Evolutionary conservation across 345 rosid genomes (phyloP).

Genomic region (Eucalyptus brandiana): DNA sequence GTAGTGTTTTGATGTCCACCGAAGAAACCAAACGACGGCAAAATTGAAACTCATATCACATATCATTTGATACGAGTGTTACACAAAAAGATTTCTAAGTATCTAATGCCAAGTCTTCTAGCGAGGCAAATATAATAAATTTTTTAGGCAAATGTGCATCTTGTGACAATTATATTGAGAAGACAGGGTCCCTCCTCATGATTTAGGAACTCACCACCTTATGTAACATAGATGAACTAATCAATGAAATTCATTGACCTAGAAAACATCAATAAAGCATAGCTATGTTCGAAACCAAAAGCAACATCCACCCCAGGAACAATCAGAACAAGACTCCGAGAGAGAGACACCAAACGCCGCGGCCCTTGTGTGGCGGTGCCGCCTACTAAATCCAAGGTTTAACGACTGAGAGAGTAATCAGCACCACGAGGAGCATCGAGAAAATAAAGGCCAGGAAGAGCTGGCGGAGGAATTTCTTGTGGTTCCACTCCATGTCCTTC

Average conservation of each 20-base stretch:
- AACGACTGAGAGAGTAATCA: slow-evolving; percentile 30
- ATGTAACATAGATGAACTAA: neutral
- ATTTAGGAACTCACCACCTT: neutral
- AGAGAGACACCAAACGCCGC: neutral
- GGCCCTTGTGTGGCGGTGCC: neutral
- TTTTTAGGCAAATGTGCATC: neutral
- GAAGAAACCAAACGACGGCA: neutral
- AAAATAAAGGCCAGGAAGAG: slow-evolving; percentile 36
- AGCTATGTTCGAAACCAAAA: neutral
- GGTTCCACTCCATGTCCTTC: slow-evolving; percentile 54
- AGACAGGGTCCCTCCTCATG: neutral
- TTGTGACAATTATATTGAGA: neutral
- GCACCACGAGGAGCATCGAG: slow-evolving; percentile 34
- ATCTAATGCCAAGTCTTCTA: neutral
- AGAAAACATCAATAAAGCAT: neutral
- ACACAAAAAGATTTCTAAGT: neutral
- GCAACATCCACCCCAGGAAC: neutral
- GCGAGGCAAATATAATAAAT: neutral
- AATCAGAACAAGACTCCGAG: neutral
- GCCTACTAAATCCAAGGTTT: slow-evolving; percentile 39
- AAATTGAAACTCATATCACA: neutral
- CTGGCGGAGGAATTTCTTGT: slow-evolving; percentile 52
- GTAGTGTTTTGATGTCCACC: neutral
- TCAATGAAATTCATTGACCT: neutral
- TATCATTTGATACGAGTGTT: neutral